Base-by-base conservation (phyloP, 2,329 filamentous ascomycete species). In the Cryphonectria japonica region DNA sequence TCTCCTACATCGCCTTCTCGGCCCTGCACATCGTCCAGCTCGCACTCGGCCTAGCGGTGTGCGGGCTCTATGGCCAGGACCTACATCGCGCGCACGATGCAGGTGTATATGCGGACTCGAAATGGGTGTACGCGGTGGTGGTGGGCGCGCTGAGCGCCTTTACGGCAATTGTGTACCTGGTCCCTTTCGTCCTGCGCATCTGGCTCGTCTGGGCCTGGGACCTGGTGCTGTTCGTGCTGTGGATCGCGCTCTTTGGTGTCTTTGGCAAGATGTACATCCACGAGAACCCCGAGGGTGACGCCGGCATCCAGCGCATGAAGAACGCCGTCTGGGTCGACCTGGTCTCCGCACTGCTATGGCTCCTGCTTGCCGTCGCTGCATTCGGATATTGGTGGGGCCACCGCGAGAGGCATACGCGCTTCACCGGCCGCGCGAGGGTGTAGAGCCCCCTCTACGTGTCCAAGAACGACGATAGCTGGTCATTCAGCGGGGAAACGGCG, bases 271-370 rank as follows among this genome's bases (percentile, higher is more conserved):
- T 95, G 85, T 97, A 91, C 84, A 92, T 97, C 78, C 81, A 88
- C 68, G 90, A 90, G 76, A 80, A 93, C 71, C 79, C 90, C 0
- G 84, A 92, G 78, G 90, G 89, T 19, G 86, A 93, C 78, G 76
- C 76, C 57, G 89, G 86, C 66, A 86, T 95, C 70, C 82, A 85
- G 75, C 87, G 93, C 70, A 97, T 97, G 94, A 94, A 94, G 83
- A 90, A 91, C 78, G 93, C 93, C 6, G 93, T 96, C 22, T 97
- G 93, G 92, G 85, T 97, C 62, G 92, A 95, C 79, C 80, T 97
- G 66, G 83, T 87, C 63, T 93, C 91, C 78, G 87, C 93, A 79
- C 78, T 93, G 19, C 84, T 97, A 66, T 97, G 94, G 94, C 82
- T 94, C 66, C 80, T 91, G 63, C 90, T 88, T 3, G 86, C 88